These are phyloP conservation scores for Capsicum pubescens DNA, from an alignment of 257 asterid species.

Conservation along the genomic window DNA sequence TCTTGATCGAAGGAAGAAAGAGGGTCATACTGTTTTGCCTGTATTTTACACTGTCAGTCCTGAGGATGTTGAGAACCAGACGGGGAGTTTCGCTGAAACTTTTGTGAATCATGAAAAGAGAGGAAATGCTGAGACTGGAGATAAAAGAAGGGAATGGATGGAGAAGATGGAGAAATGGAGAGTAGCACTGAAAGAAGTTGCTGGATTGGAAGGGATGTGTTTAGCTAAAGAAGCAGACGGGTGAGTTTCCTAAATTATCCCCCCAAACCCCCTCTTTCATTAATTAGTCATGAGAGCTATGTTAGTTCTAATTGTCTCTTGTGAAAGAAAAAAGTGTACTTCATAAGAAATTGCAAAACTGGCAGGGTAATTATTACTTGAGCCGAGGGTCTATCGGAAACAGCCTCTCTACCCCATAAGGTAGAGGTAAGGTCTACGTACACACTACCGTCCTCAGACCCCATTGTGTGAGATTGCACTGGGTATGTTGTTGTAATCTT, in stretches of 20 bases:
- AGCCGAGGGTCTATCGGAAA: too few species aligned
- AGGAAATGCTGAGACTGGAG: background rate
- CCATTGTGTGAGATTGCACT: too few species aligned
- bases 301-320: too few species aligned
- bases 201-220: slow-evolving; percentile 30
- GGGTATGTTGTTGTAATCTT: background rate
- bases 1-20: slow-evolving; percentile 24
- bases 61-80: slow-evolving; percentile 31
- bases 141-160: slow-evolving; percentile 2
- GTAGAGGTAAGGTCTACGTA: too few species aligned
- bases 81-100: slow-evolving; percentile 29
- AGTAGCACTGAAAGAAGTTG: slow-evolving; percentile 32
- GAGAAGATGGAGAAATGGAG: slow-evolving; percentile 36
- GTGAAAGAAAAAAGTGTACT: background rate
- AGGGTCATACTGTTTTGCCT: slow-evolving; percentile 32
- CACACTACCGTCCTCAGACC: too few species aligned
- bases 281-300: background rate
- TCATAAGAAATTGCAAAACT: background rate
- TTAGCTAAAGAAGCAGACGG: slow-evolving; percentile 31
- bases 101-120: slow-evolving; percentile 28
- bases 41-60: slow-evolving; percentile 33
- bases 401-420: too few species aligned
- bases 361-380: background rate
- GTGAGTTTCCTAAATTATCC: slow-evolving; percentile 9
- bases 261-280: background rate